Conservation (phyloP, 228 moss, liverwort and hornwort genomes). For the Sphagnum fallax region DNA sequence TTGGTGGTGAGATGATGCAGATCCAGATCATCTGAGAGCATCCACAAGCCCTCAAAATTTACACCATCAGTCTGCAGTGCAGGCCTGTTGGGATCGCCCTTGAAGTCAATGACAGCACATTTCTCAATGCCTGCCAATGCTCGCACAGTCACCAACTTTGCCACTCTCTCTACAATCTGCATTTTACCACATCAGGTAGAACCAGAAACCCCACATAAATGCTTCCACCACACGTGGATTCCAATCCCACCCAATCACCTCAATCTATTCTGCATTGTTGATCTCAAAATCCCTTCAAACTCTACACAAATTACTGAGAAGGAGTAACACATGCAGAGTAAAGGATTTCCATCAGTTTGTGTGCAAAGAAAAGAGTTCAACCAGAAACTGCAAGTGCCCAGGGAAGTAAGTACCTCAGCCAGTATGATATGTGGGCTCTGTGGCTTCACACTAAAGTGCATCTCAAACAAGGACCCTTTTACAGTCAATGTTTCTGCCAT, state of each 20-base stretch:
- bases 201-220: too few relatives aligned
- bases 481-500: conserved; percentile 29
- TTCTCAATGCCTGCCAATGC: conserved; percentile 77
- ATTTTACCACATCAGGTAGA: not conserved
- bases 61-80: conserved; percentile 95
- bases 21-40: conserved; percentile 74
- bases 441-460: conserved; percentile 51
- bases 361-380: too few relatives aligned
- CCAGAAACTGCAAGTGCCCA: too few relatives aligned
- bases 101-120: conserved; percentile 82
- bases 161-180: conserved; percentile 91
- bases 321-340: too few relatives aligned
- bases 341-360: too few relatives aligned
- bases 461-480: conserved; percentile 47
- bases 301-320: too few relatives aligned
- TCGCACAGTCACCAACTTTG: conserved; percentile 71
- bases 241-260: not conserved
- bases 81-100: conserved; percentile 49
- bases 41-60: conserved; percentile 91
- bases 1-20: conserved; percentile 84
- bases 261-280: not conserved
- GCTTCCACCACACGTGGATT: not conserved
- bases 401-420: conserved; percentile 54
- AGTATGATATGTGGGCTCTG: conserved; percentile 60
- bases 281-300: too few relatives aligned